Percentiles rank a stretch among this genome's conserved stretches.
These are phyloP conservation scores for Salvia rosmarinus DNA, from an alignment of 257 asterid genomes.

Conservation along the genomic window DNA sequence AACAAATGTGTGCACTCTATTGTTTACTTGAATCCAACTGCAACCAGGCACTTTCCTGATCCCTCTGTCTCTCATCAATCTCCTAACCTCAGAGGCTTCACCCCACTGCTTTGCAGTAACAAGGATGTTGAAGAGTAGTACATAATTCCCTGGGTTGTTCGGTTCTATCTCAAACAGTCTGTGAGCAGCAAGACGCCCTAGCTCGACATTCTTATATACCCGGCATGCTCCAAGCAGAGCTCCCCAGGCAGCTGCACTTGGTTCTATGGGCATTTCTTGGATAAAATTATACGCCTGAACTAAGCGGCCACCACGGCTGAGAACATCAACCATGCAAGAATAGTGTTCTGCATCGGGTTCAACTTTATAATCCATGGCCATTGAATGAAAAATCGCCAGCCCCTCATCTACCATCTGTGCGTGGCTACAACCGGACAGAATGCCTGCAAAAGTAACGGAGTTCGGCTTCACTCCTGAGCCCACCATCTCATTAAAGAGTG, in stretches of 20 bases:
- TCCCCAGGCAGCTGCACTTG: slow-evolving; percentile 77
- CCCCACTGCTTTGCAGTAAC: slow-evolving; percentile 63
- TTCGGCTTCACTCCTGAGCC: slow-evolving; percentile 56
- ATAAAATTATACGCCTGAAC: slow-evolving; percentile 64
- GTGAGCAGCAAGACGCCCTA: slow-evolving; percentile 61
- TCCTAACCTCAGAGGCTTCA: slow-evolving; percentile 66
- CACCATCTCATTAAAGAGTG: slow-evolving; percentile 58
- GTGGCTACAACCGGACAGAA: slow-evolving; percentile 75
- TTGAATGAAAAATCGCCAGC: slow-evolving; percentile 52
- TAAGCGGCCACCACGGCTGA: slow-evolving; percentile 73
- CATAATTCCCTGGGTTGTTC: slow-evolving; percentile 69
- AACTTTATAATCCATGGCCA: slow-evolving; percentile 50
- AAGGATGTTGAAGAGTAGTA: slow-evolving; percentile 61
- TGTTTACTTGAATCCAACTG: slow-evolving; percentile 72
- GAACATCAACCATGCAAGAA: slow-evolving; percentile 71
- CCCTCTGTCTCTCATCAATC: slow-evolving; percentile 70
- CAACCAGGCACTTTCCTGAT: slow-evolving; percentile 68
- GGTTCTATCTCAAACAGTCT: slow-evolving; percentile 64
- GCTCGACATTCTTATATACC: slow-evolving; percentile 54
- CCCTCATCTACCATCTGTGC: slow-evolving; percentile 64
- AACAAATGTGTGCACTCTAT: slow-evolving; percentile 58
- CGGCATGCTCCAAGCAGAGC: slow-evolving; percentile 79
- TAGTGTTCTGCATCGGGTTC: slow-evolving; percentile 70
- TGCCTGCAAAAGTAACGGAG: slow-evolving; percentile 64
- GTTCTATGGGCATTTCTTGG: slow-evolving; percentile 59